Conservation (phyloP, 352 stramenopile genomes). For the Heterotrichella gracilis region DNA sequence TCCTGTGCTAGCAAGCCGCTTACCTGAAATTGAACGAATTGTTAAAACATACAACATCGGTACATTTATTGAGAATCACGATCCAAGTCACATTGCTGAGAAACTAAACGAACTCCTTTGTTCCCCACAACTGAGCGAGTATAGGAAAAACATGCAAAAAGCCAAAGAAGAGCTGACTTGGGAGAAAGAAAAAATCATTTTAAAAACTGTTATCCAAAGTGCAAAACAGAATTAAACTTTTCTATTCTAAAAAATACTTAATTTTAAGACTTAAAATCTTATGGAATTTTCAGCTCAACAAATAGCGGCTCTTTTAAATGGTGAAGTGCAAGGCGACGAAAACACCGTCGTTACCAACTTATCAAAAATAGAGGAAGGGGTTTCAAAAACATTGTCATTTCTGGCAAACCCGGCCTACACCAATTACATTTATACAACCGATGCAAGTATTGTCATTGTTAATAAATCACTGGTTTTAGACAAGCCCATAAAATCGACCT, state of each 20-base stretch:
- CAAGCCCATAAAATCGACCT: background rate
- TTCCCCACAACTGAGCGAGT: background rate
- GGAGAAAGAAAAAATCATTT: background rate
- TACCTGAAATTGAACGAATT: background rate
- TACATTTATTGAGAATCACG: background rate
- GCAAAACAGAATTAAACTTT: background rate
- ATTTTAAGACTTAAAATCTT: background rate
- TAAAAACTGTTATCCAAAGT: background rate
- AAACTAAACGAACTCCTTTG: background rate
- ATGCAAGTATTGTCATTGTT: background rate
- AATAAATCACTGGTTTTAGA: background rate
- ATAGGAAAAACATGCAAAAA: background rate
- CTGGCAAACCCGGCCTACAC: background rate
- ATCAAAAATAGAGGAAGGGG: background rate
- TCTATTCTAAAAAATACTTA: background rate
- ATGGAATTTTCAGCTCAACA: background rate
- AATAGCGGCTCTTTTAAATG: background rate
- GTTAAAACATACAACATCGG: background rate
- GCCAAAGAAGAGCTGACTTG: background rate
- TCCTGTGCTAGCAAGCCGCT: background rate
- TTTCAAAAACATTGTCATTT: background rate
- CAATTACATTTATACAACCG: background rate
- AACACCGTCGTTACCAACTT: background rate
- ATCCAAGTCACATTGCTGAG: background rate
- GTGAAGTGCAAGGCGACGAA: background rate